Percentiles rank a stretch among this genome's conserved stretches.
Evolutionary conservation across 2,329 filamentous ascomycete genomes (phyloP).

Genomic region (Xylariaceae sp.): DNA sequence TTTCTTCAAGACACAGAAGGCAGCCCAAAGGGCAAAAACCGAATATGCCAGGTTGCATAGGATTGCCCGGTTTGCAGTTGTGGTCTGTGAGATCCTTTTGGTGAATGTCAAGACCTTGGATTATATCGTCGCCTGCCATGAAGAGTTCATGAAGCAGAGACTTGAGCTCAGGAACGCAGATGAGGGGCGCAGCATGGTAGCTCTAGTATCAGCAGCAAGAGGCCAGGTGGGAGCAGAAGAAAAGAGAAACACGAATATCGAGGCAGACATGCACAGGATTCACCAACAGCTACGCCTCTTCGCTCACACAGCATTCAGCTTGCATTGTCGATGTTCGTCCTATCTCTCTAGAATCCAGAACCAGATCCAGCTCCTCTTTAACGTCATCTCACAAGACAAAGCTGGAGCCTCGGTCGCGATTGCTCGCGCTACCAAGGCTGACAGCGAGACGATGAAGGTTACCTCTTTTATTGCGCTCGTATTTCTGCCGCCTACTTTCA

Average conservation of each 20-base stretch:
- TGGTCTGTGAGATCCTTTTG: constrained; percentile 2
- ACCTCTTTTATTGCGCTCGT: constrained; percentile 3
- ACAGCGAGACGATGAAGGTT: constrained; percentile 1
- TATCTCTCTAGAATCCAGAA: constrained; percentile 1
- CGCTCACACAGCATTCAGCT: background rate
- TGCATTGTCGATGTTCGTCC: background rate
- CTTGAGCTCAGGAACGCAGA: too few relatives aligned
- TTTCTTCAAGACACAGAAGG: background rate
- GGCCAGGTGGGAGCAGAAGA: background rate
- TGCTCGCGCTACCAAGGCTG: background rate
- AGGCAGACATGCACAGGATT: background rate
- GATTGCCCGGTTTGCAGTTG: background rate
- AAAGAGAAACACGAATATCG: too few relatives aligned
- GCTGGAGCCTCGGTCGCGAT: background rate
- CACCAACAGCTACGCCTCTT: background rate
- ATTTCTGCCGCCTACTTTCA: constrained; percentile 3
- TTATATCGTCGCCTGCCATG: background rate
- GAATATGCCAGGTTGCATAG: background rate
- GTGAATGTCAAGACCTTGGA: constrained; percentile 3
- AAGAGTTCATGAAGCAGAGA: background rate
- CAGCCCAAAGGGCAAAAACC: background rate
- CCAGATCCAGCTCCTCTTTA: constrained; percentile 2
- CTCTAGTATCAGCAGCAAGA: too few relatives aligned
- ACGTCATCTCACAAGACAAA: constrained; percentile 2
- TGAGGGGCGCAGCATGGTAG: too few relatives aligned